These are phyloP conservation scores for Corrigiola litoralis DNA, from an alignment of 179 eudicot genomes.

Conservation along the genomic window DNA sequence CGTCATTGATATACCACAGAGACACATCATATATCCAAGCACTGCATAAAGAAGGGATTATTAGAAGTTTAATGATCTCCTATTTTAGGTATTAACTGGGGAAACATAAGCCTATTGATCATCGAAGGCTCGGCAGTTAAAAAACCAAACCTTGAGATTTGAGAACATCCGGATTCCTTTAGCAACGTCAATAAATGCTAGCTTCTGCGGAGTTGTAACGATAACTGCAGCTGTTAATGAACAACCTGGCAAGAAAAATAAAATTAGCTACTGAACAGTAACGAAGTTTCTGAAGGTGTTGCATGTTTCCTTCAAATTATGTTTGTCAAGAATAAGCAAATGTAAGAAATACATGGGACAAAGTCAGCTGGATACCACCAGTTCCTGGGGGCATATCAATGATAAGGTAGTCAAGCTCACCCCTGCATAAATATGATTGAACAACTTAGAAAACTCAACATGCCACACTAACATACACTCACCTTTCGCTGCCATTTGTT, in stretches of 20 bases:
- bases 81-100: background rate
- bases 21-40: no score
- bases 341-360: slow-evolving; percentile 99
- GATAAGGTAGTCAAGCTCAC: slow-evolving; percentile 95
- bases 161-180: slow-evolving; percentile 99
- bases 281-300: no score
- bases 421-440: slow-evolving; percentile 45
- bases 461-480: background rate
- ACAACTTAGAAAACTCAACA: background rate
- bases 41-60: no score
- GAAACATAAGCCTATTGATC: no score
- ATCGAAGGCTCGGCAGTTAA: background rate
- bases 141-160: slow-evolving; percentile 69
- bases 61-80: background rate
- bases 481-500: no score
- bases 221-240: slow-evolving; percentile 97
- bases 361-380: slow-evolving; percentile 93
- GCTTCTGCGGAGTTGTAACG: slow-evolving; percentile 97
- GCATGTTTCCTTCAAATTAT: no score
- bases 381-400: slow-evolving; percentile 99
- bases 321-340: no score
- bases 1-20: no score
- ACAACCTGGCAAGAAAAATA: slow-evolving; percentile 59
- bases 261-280: no score
- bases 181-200: slow-evolving; percentile 95